Base-by-base conservation (phyloP, 805 yeast genomes). In the Starmerella khaoyaiensis region DNA sequence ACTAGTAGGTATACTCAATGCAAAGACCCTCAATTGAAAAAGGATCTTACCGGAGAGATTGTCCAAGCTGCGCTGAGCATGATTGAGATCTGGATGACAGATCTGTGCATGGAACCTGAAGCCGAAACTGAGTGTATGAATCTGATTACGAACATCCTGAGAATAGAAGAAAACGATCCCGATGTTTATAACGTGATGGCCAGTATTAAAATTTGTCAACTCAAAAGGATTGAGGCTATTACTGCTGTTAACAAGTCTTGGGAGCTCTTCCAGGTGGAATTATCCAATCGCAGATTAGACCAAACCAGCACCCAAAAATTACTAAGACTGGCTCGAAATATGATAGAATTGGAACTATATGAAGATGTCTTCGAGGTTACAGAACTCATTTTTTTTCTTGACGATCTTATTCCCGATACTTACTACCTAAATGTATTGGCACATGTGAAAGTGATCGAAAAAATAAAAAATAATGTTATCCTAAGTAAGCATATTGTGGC, bases 41-140 rank as follows among this genome's bases (percentile, higher is more conserved):
- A n/a, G n/a, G n/a, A n/a, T n/a, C n/a, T n/a, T n/a, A n/a, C n/a
- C n/a, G n/a, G n/a, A n/a, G n/a, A 79, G 54, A 54, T 82, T 33
- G 73, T 78, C 45, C 79, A 76, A 53, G 94, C 87, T 0, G 62
- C 82, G 20, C 75, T 87, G 48, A 76, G 94, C 5, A 69, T 78
- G 62, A 79, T 90, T 52, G 98, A 87, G 45, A 52, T 54, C 33
- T 86, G 94, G 94, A 82, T 84, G 96, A 87, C 97, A 1, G 96
- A 87, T 62, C 63, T 86, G 46, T 86, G 97, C 63, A 83, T 86
- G 94, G 93, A 82, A 51, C 74, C 74, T 3, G 75, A 77, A 47
- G 97, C 97, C 2, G 97, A 90, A 59, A 17, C 56, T 7, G 68
- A 73, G 56, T 90, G 97, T 60, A 79, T 84, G 49, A 65, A 65